phyloP scores from a whole-genome alignment of 2,329 filamentous ascomycete genomes.

The Saccharata proteae region DNA sequence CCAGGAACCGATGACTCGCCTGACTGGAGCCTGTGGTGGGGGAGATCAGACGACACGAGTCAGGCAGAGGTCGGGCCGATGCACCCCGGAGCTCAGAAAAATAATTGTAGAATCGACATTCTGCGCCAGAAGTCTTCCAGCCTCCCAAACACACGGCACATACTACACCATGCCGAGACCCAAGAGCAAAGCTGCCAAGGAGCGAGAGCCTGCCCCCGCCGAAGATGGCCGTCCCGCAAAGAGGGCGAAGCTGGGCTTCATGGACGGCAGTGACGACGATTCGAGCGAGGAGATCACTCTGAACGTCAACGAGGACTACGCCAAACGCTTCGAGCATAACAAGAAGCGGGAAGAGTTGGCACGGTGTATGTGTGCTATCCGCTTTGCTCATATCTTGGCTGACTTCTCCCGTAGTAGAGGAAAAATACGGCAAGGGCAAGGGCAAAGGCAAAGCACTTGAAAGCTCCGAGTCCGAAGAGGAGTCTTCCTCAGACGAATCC shows the following conservation, averaged over 20 bases:
- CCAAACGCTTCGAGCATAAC: constrained; percentile 85
- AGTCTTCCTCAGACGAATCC: constrained; percentile 43
- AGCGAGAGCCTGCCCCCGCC: too few relatives aligned
- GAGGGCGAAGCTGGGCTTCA: constrained; percentile 20
- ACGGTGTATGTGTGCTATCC: constrained; percentile 41
- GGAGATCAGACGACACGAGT: too few relatives aligned
- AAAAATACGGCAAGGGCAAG: constrained; percentile 58
- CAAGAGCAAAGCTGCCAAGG: too few relatives aligned
- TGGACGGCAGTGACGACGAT: constrained; percentile 27
- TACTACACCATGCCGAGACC: constrained; percentile 14
- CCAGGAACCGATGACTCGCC: too few relatives aligned
- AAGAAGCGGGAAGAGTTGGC: constrained; percentile 88
- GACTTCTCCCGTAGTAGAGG: constrained; percentile 53
- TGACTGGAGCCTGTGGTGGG: too few relatives aligned
- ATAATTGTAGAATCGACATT: too few relatives aligned
- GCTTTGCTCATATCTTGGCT: constrained; percentile 11
- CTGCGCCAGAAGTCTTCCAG: too few relatives aligned
- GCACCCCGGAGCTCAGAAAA: too few relatives aligned
- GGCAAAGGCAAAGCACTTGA: constrained; percentile 31
- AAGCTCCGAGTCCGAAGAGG: constrained; percentile 49
- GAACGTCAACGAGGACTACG: constrained; percentile 85
- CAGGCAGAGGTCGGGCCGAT: too few relatives aligned
- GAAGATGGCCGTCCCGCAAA: constrained; percentile 18
- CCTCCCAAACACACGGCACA: too few relatives aligned
- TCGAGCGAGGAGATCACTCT: constrained; percentile 30